Percentiles rank a stretch among this genome's conserved stretches.
Conservation (phyloP, 202 grass and related monocot genomes). For the Carex sylvatica region DNA sequence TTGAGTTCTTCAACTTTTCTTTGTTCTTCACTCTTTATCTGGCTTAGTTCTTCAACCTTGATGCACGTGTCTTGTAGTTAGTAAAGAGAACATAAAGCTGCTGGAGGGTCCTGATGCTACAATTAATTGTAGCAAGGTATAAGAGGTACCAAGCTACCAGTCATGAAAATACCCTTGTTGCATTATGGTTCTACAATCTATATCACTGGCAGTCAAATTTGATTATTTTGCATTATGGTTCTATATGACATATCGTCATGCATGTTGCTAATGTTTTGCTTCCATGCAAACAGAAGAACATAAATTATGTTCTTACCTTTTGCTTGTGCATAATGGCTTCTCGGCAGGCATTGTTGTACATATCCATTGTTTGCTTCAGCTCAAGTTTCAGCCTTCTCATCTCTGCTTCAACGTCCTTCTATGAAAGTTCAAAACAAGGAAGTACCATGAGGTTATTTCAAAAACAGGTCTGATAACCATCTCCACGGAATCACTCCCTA, state of each 20-base stretch:
- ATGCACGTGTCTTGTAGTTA: neutral
- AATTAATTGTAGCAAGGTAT: neutral
- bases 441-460: constrained; percentile 26
- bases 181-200: neutral
- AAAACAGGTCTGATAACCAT: neutral
- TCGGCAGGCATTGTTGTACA: constrained; percentile 79
- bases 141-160: neutral
- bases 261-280: constrained; percentile 1
- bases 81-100: neutral
- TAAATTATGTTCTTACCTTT: constrained; percentile 38
- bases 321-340: constrained; percentile 77
- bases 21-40: constrained; percentile 66
- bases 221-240: neutral
- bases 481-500: too few relatives aligned
- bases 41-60: constrained; percentile 67
- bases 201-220: neutral
- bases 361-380: constrained; percentile 90
- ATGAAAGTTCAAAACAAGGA: constrained; percentile 20
- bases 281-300: neutral
- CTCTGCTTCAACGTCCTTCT: constrained; percentile 61
- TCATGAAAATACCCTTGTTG: neutral
- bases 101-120: neutral
- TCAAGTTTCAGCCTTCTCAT: constrained; percentile 79
- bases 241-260: neutral
- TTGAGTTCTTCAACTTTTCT: constrained; percentile 57